Evolutionary conservation across 495 filamentous ascomycete species (phyloP).

Genomic region (Annulohypoxylon bovei): DNA sequence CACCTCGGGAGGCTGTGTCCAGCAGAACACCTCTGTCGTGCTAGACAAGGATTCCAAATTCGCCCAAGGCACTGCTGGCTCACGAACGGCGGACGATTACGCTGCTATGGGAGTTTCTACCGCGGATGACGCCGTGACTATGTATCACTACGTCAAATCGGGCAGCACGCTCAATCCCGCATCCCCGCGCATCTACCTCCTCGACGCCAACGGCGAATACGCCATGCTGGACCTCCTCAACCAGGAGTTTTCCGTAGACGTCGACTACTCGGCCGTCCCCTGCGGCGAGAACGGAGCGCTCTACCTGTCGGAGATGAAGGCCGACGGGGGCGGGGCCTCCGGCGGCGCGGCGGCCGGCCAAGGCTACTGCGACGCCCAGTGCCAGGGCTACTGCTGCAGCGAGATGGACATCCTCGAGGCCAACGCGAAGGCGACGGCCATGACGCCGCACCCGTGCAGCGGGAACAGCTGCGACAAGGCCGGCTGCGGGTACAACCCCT

Average conservation of each 20-base stretch:
- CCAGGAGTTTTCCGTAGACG: conserved; percentile 67
- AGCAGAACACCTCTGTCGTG: conserved; percentile 53
- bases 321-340: conserved; percentile 58
- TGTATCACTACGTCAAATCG: conserved; percentile 44
- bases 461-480: conserved; percentile 60
- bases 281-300: conserved; percentile 71
- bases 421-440: conserved; percentile 59
- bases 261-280: conserved; percentile 63
- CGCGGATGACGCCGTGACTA: conserved; percentile 33
- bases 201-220: conserved; percentile 60
- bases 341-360: conserved; percentile 65
- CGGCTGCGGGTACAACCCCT: conserved; percentile 69
- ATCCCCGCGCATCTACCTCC: conserved; percentile 65
- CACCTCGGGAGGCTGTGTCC: conserved; percentile 47
- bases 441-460: conserved; percentile 62
- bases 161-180: conserved; percentile 41
- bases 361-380: conserved; percentile 72
- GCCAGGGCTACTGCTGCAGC: conserved; percentile 60
- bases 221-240: conserved; percentile 63
- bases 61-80: conserved; percentile 33
- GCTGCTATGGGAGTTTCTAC: conserved; percentile 42
- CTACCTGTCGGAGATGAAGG: conserved; percentile 66
- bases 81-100: conserved; percentile 37
- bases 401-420: conserved; percentile 67
- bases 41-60: conserved; percentile 50